Conservation (phyloP, 1,284 basidiomycete genomes). For the Trichosporon asahii region DNA sequence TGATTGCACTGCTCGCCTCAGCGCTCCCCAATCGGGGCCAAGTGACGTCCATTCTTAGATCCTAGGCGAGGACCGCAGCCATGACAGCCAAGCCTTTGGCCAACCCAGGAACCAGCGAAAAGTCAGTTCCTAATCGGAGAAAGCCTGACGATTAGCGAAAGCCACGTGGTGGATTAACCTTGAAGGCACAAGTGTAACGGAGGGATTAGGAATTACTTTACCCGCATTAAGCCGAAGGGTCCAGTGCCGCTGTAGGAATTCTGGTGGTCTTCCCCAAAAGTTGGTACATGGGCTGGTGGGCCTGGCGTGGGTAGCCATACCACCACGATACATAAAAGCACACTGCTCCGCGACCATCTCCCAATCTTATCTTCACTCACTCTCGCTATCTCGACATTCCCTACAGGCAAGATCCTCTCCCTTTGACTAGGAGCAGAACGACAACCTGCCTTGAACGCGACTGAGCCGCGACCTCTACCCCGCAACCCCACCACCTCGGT, state of each 20-base stretch:
- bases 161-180: background rate
- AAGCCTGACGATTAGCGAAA: background rate
- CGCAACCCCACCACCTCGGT: background rate
- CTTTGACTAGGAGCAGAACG: constrained; percentile 3
- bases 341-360: background rate
- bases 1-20: background rate
- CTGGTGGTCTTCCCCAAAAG: constrained; percentile 11
- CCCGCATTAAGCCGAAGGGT: constrained; percentile 9
- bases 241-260: background rate
- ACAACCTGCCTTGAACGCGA: background rate
- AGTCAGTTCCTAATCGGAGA: background rate
- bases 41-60: background rate
- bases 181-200: background rate
- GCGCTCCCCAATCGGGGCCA: background rate
- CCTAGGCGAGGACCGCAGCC: background rate
- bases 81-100: background rate
- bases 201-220: constrained; percentile 7
- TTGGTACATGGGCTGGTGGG: constrained; percentile 6
- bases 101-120: background rate
- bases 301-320: constrained; percentile 5
- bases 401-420: background rate
- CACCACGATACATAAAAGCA: constrained; percentile 7
- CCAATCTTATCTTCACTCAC: background rate
- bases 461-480: background rate
- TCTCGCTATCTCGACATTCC: background rate